Conservation (phyloP, 1,284 basidiomycete species). For the Takashimella koratensis region DNA sequence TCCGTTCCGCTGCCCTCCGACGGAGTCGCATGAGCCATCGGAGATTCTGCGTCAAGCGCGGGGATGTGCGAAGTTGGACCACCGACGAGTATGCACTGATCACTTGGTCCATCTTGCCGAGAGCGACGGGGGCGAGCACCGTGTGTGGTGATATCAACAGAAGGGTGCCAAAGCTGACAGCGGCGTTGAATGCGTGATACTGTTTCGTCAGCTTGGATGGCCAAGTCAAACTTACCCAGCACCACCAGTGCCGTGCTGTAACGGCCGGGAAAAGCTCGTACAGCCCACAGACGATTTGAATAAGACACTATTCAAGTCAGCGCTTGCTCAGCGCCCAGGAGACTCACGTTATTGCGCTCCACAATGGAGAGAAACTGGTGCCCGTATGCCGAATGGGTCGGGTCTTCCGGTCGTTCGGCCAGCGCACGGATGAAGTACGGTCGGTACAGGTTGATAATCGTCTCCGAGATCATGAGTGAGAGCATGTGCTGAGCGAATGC, state of each 20-base stretch:
- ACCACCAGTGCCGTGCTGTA: conserved; percentile 22
- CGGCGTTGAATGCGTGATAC: conserved; percentile 33
- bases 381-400: conserved; percentile 14
- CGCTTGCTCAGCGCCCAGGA: neutral
- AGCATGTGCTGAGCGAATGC: conserved; percentile 19
- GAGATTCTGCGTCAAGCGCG: conserved; percentile 17
- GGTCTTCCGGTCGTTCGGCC: conserved; percentile 16
- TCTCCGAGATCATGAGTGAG: conserved; percentile 25
- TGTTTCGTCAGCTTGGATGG: conserved; percentile 3
- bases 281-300: conserved; percentile 18
- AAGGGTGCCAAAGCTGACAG: conserved; percentile 22
- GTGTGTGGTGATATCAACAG: conserved; percentile 10
- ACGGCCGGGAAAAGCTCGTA: conserved; percentile 15
- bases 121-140: conserved; percentile 9
- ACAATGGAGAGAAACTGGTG: conserved; percentile 24
- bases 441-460: conserved; percentile 25
- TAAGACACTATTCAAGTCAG: conserved; percentile 18
- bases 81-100: conserved; percentile 15
- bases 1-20: conserved; percentile 9
- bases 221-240: conserved; percentile 17
- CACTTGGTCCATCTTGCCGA: conserved; percentile 14
- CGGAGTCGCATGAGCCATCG: conserved; percentile 23
- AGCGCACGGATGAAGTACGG: conserved; percentile 30
- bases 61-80: conserved; percentile 10
- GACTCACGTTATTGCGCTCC: conserved; percentile 27